A percentile compares a stretch with the other conserved stretches of the same genome.
These are phyloP conservation scores for Prunus fruticosa DNA, from an alignment of 306 rosid species.

Conservation along the genomic window DNA sequence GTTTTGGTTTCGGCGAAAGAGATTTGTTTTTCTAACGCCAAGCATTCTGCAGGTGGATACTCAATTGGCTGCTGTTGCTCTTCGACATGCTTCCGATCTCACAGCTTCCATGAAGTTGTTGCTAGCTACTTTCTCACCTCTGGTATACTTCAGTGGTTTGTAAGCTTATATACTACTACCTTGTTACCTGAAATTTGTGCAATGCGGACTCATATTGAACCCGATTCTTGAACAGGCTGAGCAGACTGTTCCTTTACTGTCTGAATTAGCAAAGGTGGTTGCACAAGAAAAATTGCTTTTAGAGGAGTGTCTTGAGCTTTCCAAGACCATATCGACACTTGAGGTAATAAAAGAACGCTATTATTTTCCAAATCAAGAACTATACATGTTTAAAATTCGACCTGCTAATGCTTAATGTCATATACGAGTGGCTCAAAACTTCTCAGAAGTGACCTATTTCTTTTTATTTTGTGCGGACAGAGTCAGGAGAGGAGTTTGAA, in stretches of 20 bases:
- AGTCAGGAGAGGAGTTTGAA: slow-evolving; percentile 56
- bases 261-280: slow-evolving; percentile 61
- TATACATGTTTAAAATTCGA: neutral
- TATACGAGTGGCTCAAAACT: neutral
- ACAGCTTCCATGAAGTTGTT: slow-evolving; percentile 42
- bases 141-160: slow-evolving; percentile 32
- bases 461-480: slow-evolving; percentile 30
- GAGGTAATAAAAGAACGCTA: slow-evolving; percentile 47
- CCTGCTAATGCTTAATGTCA: neutral
- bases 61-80: slow-evolving; percentile 29
- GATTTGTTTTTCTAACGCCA: neutral
- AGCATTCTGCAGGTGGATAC: slow-evolving; percentile 40
- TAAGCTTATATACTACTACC: neutral
- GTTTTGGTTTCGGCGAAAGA: neutral
- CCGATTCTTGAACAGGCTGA: slow-evolving; percentile 42
- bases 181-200: neutral
- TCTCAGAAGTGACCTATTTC: neutral
- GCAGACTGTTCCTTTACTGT: slow-evolving; percentile 41
- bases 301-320: slow-evolving; percentile 57
- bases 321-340: slow-evolving; percentile 34
- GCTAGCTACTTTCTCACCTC: slow-evolving; percentile 33
- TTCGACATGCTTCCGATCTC: slow-evolving; percentile 52
- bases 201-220: neutral
- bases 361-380: neutral
- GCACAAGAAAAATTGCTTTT: slow-evolving; percentile 62